Evolutionary conservation across 75 land plant species (phyloP), one percentile per base, ranked within the genome.

Genomic region (Cupressus sempervirens): DNA sequence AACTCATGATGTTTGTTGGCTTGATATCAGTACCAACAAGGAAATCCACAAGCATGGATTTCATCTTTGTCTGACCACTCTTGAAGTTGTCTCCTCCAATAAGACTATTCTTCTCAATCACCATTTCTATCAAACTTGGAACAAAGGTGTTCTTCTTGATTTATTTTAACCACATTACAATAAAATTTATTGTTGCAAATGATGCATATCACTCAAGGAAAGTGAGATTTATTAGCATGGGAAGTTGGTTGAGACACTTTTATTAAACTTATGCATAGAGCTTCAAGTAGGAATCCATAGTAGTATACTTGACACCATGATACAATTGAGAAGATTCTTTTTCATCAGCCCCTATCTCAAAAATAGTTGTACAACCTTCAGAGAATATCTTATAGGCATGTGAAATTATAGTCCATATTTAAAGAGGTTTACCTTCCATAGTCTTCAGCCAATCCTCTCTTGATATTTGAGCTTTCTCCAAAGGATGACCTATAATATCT

Each of bases 21-120:
- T 97, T 97, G 30, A 97, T 95, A 30, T 98, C 99, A 75, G 99
- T 98, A 12, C 99, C 99, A 70, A 97, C 99, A 43, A 97, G 95
- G 91, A 97, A 97, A 87, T 97, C 99, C 1, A 97, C 99, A 83
- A 97, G 83, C 30, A 95, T 96, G 62, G 99, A 97, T 83, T 97
- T 97, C 96, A 97, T 97, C 88, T 97, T 97, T 45, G 99, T 97
- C 85, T 97, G 99, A 79, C 99, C 99, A 87, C 94, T 95, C 94
- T 97, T 97, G 89, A 97, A 97, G 80, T 97, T 98, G 88, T 97
- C 99, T 23, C 99, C 99, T n/a, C 96, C 99, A 67, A 97, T 93
- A 72, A 97, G 88, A 84, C 91, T 88, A 88, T 92, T 94, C 84
- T 86, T 88, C 84, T 86, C 85, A 26, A 97, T 93, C 7, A 98